A percentile compares a stretch with the other conserved stretches of the same genome.
Conservation (phyloP, 768 basidiomycete species). For the Mycena chlorophos region DNA sequence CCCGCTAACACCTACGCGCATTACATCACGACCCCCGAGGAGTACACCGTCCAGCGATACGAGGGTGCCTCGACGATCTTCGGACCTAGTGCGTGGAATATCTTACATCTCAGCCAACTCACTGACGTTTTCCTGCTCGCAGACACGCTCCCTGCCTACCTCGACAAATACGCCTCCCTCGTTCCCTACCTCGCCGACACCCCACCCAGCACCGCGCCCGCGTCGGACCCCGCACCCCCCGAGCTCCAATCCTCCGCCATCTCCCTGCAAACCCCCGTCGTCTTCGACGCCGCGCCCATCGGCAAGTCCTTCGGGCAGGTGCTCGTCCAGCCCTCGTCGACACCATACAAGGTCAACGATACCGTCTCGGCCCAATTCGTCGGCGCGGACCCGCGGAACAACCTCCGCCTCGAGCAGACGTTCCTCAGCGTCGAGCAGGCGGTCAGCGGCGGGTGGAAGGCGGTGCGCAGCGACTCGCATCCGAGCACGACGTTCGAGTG, state of each 20-base stretch:
- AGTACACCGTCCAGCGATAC: constrained; percentile 74
- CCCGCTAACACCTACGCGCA: constrained; percentile 83
- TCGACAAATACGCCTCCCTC: constrained; percentile 70
- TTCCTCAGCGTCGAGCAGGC: constrained; percentile 68
- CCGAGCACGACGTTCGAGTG: constrained; percentile 72
- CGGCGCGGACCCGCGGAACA: constrained; percentile 83
- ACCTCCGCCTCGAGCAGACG: constrained; percentile 70
- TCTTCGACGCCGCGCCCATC: constrained; percentile 58
- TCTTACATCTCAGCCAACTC: neutral
- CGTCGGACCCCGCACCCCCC: constrained; percentile 64
- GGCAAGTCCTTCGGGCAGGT: constrained; percentile 65
- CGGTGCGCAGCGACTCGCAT: constrained; percentile 73
- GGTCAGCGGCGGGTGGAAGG: constrained; percentile 50
- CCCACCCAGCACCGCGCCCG: constrained; percentile 46
- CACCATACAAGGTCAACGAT: constrained; percentile 55
- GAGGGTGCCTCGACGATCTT: constrained; percentile 82
- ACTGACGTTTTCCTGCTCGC: neutral
- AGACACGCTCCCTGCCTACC: constrained; percentile 81
- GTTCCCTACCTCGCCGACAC: constrained; percentile 60
- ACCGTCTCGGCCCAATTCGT: constrained; percentile 65
- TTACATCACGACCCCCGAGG: constrained; percentile 72
- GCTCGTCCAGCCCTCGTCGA: constrained; percentile 49
- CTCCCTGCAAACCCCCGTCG: constrained; percentile 65
- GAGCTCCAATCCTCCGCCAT: constrained; percentile 68
- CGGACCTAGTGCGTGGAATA: constrained; percentile 59